Evolutionary conservation across 2,329 filamentous ascomycete species (phyloP), one percentile per base, ranked within the genome.

Genomic region (Phialemoniopsis sp.): DNA sequence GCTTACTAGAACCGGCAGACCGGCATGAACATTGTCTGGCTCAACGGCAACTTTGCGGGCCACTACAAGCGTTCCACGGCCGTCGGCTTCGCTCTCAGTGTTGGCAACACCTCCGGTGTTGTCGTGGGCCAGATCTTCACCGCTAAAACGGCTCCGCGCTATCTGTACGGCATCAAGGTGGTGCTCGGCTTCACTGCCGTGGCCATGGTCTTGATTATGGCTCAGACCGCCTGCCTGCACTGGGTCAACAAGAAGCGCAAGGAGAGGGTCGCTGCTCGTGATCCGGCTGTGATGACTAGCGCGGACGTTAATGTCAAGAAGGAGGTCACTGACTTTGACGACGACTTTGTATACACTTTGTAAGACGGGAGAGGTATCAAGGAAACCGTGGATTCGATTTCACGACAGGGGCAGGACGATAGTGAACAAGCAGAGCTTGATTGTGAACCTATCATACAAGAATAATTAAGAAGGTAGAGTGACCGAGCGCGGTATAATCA

Each of bases 131-230:
- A 32, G 29, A 32, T 38, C 13, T 38, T 38, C 37, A 38, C 31
- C 14, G 37, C 37, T 7, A 29, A 38, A 29, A n/a, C 17, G 18
- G 37, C 37, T 9, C 37, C 37, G 13, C 31, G 37, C 17, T 38
- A 38, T 21, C 37, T 38, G 14, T 16, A 18, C 31, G 37, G 37
- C 18, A 38, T 38, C 17, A 15, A 29, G 5, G 19, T 43, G 12
- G 33, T 40, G 12, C 35, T 46, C 7, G 43, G 38, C 14, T 32
- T 46, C 14, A 46, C 43, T 3, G 38, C 18, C 9, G 15, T 46
- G 13, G 32, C 40, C 14, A 40, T 46, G n/a, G 35, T 28, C 12
- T 26, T 37, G 12, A 31, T 17, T 10, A 17, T 34, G 18, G 13
- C 13, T 3, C 18, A 38, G 18, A 28, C 16, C 14, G 16, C 16